Conservation (phyloP, 2,329 filamentous ascomycete genomes). For the Aureobasidium sp. region DNA sequence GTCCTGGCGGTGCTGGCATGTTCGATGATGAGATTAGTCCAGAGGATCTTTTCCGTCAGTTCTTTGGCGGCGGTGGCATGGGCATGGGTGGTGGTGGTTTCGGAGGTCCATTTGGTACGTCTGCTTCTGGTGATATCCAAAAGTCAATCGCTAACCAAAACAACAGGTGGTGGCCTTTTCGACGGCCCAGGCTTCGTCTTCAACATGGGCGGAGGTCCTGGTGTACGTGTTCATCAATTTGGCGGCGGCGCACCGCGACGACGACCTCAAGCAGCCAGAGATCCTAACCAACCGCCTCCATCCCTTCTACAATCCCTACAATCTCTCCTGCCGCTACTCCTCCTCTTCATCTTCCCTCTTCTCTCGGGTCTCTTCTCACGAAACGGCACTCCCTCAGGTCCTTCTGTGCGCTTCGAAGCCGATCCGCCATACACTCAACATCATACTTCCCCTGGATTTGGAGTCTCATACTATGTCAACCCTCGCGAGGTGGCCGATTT, state of each 20-base stretch:
- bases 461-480: constrained; percentile 79
- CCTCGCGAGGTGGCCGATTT: constrained; percentile 68
- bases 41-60: constrained; percentile 93
- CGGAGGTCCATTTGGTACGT: constrained; percentile 8
- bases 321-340: constrained; percentile 68
- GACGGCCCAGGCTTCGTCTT: constrained; percentile 90
- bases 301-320: constrained; percentile 39
- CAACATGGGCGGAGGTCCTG: constrained; percentile 78
- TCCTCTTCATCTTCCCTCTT: constrained; percentile 77
- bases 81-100: constrained; percentile 51
- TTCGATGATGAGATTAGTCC: constrained; percentile 92
- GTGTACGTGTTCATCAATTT: constrained; percentile 91
- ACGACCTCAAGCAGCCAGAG: constrained; percentile 59
- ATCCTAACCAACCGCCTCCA: constrained; percentile 43
- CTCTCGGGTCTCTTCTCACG: constrained; percentile 72
- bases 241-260: constrained; percentile 70
- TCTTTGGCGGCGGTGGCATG: constrained; percentile 70
- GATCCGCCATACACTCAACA: constrained; percentile 65
- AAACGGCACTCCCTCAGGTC: constrained; percentile 50
- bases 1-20: constrained; percentile 33
- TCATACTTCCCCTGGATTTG: constrained; percentile 62
- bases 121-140: background rate
- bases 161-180: constrained; percentile 51
- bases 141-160: background rate
- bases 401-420: constrained; percentile 72